phyloP scores from a whole-genome alignment of 768 basidiomycete species.

The Suillus americanus region DNA sequence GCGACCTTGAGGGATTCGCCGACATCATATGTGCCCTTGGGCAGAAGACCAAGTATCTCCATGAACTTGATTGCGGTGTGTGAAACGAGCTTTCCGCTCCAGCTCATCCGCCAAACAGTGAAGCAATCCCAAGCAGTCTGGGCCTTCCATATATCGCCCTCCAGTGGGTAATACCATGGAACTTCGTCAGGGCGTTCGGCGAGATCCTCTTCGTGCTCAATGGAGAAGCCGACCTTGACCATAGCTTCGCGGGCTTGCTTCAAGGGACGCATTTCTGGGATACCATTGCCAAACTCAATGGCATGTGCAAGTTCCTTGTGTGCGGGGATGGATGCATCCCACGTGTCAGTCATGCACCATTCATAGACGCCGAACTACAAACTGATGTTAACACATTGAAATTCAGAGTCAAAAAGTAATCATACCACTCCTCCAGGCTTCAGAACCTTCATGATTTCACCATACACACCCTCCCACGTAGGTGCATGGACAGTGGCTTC shows the following conservation, averaged over 20 bases:
- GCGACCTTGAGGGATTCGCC: constrained; percentile 87
- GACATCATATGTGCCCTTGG: constrained; percentile 91
- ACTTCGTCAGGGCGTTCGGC: constrained; percentile 77
- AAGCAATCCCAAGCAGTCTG: constrained; percentile 93
- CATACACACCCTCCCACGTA: constrained; percentile 92
- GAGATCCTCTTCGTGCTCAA: constrained; percentile 92
- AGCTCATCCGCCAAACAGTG: constrained; percentile 88
- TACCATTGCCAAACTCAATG: constrained; percentile 94
- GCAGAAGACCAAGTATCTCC: constrained; percentile 78
- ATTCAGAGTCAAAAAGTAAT: constrained; percentile 15
- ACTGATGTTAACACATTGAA: constrained; percentile 1
- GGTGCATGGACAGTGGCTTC: constrained; percentile 98
- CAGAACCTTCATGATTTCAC: constrained; percentile 88
- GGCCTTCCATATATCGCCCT: constrained; percentile 89
- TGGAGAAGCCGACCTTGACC: constrained; percentile 77
- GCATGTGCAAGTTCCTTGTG: constrained; percentile 92
- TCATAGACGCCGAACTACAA: constrained; percentile 94
- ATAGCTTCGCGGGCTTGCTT: constrained; percentile 72
- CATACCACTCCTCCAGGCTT: constrained; percentile 94
- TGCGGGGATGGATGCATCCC: constrained; percentile 81
- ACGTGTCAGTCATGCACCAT: constrained; percentile 97
- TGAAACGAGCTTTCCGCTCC: constrained; percentile 80
- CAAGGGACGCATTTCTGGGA: constrained; percentile 93
- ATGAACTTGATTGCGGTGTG: constrained; percentile 76
- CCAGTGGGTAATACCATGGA: constrained; percentile 96